phyloP scores from a whole-genome alignment of 208 protist genomes.

The Zelonia costaricensis region DNA sequence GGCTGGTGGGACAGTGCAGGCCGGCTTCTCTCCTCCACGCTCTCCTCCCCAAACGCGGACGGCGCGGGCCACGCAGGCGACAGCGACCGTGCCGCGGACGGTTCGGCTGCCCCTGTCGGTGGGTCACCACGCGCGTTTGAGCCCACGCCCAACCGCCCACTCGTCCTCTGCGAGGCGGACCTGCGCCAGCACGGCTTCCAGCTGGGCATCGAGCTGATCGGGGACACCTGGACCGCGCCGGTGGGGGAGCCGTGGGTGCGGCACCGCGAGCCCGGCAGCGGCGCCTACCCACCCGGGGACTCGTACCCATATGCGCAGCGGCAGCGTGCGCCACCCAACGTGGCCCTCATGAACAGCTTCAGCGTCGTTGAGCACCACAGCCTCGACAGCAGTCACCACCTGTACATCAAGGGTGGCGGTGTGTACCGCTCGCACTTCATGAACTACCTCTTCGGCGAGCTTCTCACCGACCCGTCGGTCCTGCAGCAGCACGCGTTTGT shows the following conservation, averaged over 20 bases:
- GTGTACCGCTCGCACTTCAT: constrained; percentile 86
- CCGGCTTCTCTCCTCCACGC: neutral
- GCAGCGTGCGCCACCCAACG: constrained; percentile 43
- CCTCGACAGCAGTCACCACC: constrained; percentile 73
- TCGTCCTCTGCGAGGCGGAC: constrained; percentile 74
- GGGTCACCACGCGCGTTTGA: too few species aligned
- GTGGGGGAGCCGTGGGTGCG: constrained; percentile 21
- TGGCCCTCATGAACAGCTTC: constrained; percentile 86
- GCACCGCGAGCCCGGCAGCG: neutral
- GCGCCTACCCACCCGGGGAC: neutral
- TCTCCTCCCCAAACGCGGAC: neutral
- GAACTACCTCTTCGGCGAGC: constrained; percentile 63
- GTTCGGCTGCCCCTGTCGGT: too few species aligned
- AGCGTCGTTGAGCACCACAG: constrained; percentile 86
- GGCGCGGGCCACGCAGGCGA: neutral
- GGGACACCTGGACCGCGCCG: constrained; percentile 63
- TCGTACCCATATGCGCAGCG: constrained; percentile 10
- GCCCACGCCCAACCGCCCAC: constrained; percentile 35
- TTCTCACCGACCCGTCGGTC: constrained; percentile 44
- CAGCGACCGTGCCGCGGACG: neutral
- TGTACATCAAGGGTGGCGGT: constrained; percentile 71
- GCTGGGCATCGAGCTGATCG: constrained; percentile 84
- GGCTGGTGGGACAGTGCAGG: constrained; percentile 4
- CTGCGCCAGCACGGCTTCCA: constrained; percentile 68
- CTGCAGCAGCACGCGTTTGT: constrained; percentile 57